Conservation (phyloP, 768 basidiomycete species). For the Hortiboletus flavorubellus region DNA sequence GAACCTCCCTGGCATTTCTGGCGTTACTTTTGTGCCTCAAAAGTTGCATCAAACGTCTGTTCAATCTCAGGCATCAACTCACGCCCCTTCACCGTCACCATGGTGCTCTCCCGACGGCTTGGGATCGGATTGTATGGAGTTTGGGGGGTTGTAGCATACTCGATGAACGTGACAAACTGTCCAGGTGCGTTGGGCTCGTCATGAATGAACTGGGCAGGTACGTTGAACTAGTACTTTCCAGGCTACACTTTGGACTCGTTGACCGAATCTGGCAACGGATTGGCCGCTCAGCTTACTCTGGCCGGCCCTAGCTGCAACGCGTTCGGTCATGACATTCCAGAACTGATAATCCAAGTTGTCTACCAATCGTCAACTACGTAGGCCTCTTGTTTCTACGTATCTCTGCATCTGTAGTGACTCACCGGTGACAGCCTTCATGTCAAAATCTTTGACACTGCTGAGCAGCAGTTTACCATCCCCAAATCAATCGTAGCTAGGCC, state of each 20-base stretch:
- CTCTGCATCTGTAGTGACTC: neutral
- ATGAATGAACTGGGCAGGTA: neutral
- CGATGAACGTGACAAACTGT: constrained; percentile 28
- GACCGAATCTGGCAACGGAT: constrained; percentile 40
- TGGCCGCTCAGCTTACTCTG: constrained; percentile 52
- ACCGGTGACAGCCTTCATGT: constrained; percentile 52
- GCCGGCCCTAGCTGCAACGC: constrained; percentile 58
- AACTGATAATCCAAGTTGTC: constrained; percentile 58
- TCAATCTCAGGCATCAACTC: no score
- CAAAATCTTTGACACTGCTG: constrained; percentile 56
- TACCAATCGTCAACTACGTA: constrained; percentile 56
- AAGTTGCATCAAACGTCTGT: no score
- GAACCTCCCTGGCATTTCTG: no score
- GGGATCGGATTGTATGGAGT: neutral
- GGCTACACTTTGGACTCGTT: constrained; percentile 53
- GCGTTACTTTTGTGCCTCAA: no score
- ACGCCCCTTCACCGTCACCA: neutral
- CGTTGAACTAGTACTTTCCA: constrained; percentile 16
- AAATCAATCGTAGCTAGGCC: constrained; percentile 46
- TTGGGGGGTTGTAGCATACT: constrained; percentile 6
- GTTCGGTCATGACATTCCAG: constrained; percentile 54
- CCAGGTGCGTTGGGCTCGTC: constrained; percentile 18
- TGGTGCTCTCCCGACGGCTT: neutral
- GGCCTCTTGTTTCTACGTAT: neutral
- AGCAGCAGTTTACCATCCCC: constrained; percentile 64